Percentiles rank a stretch among this genome's conserved stretches.
phyloP scores from a whole-genome alignment of 768 basidiomycete species.

The Mycena maculata region DNA sequence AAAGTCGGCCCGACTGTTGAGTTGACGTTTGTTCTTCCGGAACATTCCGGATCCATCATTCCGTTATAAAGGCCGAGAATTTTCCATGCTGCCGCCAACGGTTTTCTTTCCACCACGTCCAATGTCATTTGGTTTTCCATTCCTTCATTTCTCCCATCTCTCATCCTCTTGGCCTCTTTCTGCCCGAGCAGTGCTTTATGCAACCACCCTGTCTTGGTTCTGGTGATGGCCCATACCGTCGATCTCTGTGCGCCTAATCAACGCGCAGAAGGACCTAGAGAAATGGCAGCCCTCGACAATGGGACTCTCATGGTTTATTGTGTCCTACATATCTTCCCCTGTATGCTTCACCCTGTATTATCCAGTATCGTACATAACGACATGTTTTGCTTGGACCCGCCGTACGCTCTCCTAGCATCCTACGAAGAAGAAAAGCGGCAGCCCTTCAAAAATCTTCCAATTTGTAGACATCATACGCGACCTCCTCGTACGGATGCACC shows the following conservation, averaged over 20 bases:
- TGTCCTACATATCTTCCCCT: constrained; percentile 20
- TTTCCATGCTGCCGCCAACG: no score
- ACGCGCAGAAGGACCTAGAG: constrained; percentile 27
- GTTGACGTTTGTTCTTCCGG: no score
- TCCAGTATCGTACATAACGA: no score
- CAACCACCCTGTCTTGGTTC: constrained; percentile 35
- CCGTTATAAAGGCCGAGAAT: no score
- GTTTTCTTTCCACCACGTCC: not conserved
- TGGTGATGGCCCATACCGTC: constrained; percentile 26
- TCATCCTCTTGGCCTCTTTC: constrained; percentile 23
- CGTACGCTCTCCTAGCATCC: no score
- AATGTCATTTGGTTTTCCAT: constrained; percentile 2
- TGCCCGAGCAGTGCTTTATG: constrained; percentile 33
- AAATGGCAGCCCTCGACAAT: constrained; percentile 21
- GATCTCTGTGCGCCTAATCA: constrained; percentile 33
- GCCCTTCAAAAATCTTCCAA: constrained; percentile 58
- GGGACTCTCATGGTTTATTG: constrained; percentile 28
- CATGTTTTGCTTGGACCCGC: no score
- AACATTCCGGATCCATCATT: no score
- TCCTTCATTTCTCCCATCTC: not conserved
- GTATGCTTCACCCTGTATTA: no score
- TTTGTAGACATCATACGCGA: constrained; percentile 67
- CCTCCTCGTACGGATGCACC: constrained; percentile 69
- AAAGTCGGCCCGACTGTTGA: no score
- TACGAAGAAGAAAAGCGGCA: no score